Conservation (phyloP, 2,329 filamentous ascomycete species). For the Apiospora kogelbergensis region DNA sequence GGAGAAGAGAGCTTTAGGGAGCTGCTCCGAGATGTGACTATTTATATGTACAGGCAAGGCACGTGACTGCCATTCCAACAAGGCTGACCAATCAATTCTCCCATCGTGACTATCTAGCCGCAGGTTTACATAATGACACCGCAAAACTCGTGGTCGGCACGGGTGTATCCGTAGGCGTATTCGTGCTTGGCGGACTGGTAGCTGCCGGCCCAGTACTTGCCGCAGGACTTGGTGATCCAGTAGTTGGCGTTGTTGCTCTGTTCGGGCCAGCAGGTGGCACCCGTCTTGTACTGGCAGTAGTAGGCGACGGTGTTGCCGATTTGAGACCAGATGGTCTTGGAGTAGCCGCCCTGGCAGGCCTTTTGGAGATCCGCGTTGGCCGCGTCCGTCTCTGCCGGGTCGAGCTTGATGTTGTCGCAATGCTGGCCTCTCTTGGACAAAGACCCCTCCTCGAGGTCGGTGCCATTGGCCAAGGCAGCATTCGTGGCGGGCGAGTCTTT, state of each 20-base stretch:
- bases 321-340: not conserved
- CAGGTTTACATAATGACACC: too few relatives aligned
- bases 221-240: not conserved
- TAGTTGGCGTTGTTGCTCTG: not conserved
- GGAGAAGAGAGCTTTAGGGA: too few relatives aligned
- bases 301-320: not conserved
- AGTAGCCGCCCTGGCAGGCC: not conserved
- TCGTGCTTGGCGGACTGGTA: not conserved
- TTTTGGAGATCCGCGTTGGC: not conserved
- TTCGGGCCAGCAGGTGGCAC: too few relatives aligned
- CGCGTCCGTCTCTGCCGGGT: not conserved
- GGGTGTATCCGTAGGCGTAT: not conserved
- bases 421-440: not conserved
- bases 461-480: too few relatives aligned
- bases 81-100: too few relatives aligned
- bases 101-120: too few relatives aligned
- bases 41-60: too few relatives aligned
- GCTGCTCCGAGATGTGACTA: too few relatives aligned
- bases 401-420: not conserved
- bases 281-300: slow-evolving; percentile 6
- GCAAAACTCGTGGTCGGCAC: not conserved
- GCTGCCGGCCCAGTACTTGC: not conserved
- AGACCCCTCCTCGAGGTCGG: too few relatives aligned
- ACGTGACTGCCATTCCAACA: too few relatives aligned
- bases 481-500: too few relatives aligned